Conservation (phyloP, 2,329 filamentous ascomycete species). For the Aspergillus amoenus region DNA sequence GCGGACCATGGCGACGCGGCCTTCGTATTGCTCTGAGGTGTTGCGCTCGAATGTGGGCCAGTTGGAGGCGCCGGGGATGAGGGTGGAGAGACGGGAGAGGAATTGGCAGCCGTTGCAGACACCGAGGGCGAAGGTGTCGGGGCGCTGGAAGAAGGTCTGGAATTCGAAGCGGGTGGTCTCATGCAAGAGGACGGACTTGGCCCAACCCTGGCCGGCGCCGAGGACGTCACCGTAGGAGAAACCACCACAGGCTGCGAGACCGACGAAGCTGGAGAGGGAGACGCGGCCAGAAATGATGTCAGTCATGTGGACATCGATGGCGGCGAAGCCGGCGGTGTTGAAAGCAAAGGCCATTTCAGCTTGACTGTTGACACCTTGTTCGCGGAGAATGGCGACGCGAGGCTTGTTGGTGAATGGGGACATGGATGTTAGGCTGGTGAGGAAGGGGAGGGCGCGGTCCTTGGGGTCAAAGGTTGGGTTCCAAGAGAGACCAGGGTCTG, state of each 20-base stretch:
- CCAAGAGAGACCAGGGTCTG: constrained; percentile 81
- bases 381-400: constrained; percentile 86
- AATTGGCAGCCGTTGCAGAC: constrained; percentile 99
- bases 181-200: constrained; percentile 87
- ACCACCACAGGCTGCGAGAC: constrained; percentile 90
- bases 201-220: constrained; percentile 95
- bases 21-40: constrained; percentile 84
- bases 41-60: constrained; percentile 92
- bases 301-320: constrained; percentile 95
- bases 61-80: constrained; percentile 77
- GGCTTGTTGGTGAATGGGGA: constrained; percentile 62
- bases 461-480: constrained; percentile 76
- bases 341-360: constrained; percentile 99
- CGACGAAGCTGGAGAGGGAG: constrained; percentile 78
- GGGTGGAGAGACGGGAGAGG: constrained; percentile 74
- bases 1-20: constrained; percentile 79
- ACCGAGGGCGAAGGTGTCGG: constrained; percentile 87
- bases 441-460: constrained; percentile 71
- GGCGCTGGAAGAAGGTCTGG: constrained; percentile 77
- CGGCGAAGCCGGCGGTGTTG: constrained; percentile 83
- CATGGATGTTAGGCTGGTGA: constrained; percentile 59
- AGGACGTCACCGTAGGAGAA: constrained; percentile 94
- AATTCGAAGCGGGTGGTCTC: constrained; percentile 74
- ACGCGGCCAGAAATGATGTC: constrained; percentile 78
- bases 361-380: constrained; percentile 93